Evolutionary conservation across 352 stramenopile species (phyloP), one percentile per base, ranked within the genome.

Genomic region (Elongisporangium anandrum): DNA sequence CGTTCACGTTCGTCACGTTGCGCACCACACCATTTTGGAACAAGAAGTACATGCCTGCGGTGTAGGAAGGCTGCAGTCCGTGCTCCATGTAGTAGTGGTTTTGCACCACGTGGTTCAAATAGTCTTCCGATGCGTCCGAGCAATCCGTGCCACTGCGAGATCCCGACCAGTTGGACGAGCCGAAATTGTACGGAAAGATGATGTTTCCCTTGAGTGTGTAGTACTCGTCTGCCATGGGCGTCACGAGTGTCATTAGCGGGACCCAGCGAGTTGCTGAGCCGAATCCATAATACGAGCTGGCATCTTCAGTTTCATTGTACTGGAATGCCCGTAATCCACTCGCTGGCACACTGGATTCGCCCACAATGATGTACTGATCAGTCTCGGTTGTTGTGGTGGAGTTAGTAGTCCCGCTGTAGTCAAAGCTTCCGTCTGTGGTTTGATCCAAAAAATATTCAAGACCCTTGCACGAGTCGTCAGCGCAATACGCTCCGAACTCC

Each of bases 41-140:
- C 4, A 85, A 61, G 59, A 85, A 80, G 56, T 80, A 84, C 19
- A 85, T 58, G 8, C 65, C 75, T 0, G 72, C 61, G 0, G 77
- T 83, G 63, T 85, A 87, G 12, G 68, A 61, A 21, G 79, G 70
- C 41, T 87, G 77, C 19, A 85, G 20, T 1, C 75, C 73, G 26
- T 52, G 60, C 17, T 75, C 63, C 56, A 84, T 84, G 57, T 73
- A 70, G 63, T 66, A 80, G 45, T 61, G 66, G 54, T 85, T 85
- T 62, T 63, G 48, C 26, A 69, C 66, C n/a, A 79, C 52, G 24
- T 72, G 70, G 2, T 57, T 57, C 15, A 66, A 65, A 10, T 79
- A 66, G 3, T 68, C 64, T 50, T 87, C 75, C 52, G 79, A 55
- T 2, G 64, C 68, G 9, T 73, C 64, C 0, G 75, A 83, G 45